Conservation (phyloP, 345 rosid genomes). For the Bruguiera parviflora region DNA sequence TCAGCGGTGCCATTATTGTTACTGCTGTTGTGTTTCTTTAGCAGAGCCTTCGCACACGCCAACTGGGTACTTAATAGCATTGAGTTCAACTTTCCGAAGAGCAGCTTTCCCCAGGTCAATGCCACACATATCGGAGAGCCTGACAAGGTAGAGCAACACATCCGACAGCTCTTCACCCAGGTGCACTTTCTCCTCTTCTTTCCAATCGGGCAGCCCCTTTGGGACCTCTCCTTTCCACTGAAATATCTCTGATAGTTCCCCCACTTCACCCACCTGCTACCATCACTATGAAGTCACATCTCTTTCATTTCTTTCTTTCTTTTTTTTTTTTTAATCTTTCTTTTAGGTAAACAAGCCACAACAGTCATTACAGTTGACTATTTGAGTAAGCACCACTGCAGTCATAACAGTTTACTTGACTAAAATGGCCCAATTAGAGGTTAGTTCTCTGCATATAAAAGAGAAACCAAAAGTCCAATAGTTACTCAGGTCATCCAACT, state of each 20-base stretch:
- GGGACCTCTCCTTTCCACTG: slow-evolving; percentile 98
- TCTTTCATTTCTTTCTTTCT: neutral
- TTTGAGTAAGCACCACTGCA: neutral
- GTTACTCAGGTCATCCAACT: slow-evolving; percentile 13
- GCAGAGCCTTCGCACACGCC: slow-evolving; percentile 18
- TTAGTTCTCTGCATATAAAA: neutral
- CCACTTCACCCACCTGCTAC: slow-evolving; percentile 82
- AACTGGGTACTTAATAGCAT: slow-evolving; percentile 81
- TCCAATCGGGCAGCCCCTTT: slow-evolving; percentile 76
- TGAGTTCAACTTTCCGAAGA: slow-evolving; percentile 62
- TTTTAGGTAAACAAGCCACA: too few relatives aligned
- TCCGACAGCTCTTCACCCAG: slow-evolving; percentile 90
- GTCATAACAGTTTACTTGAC: neutral
- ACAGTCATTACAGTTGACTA: neutral
- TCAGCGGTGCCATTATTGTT: slow-evolving; percentile 4
- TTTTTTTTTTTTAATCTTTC: neutral
- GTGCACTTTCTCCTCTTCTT: slow-evolving; percentile 79
- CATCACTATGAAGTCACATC: neutral
- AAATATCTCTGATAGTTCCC: slow-evolving; percentile 89
- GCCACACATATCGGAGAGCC: slow-evolving; percentile 83
- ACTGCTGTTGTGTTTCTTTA: slow-evolving; percentile 3
- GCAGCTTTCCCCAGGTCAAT: slow-evolving; percentile 84
- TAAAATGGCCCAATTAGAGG: slow-evolving; percentile 2
- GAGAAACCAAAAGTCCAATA: neutral
- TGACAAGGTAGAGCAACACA: slow-evolving; percentile 79